A percentile compares a stretch with the other conserved stretches of the same genome.
Evolutionary conservation across 139 green algal species (phyloP).

Genomic region (Chlamydomonas schloesseri): DNA sequence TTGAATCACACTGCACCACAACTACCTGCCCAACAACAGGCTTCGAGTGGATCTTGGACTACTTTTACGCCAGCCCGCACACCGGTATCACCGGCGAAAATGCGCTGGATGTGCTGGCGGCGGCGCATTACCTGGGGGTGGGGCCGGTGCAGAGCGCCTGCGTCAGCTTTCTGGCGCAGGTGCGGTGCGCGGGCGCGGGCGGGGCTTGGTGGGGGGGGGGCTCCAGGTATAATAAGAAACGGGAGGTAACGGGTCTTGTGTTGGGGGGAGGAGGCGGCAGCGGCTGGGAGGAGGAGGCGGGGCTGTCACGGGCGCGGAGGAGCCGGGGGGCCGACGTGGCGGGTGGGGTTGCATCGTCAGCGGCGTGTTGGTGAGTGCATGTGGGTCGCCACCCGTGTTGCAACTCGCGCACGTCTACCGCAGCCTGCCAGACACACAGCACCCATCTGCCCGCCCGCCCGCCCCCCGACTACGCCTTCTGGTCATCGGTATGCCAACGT

Average conservation of each 20-base stretch:
- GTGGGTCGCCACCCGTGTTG: too few relatives aligned
- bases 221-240: background rate
- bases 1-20: too few relatives aligned
- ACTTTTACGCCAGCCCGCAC: slow-evolving; percentile 18
- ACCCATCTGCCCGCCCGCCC: too few relatives aligned
- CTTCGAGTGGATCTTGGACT: slow-evolving; percentile 43
- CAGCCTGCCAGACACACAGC: background rate
- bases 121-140: slow-evolving; percentile 38
- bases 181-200: background rate
- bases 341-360: too few relatives aligned
- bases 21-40: background rate
- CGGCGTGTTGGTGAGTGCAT: too few relatives aligned
- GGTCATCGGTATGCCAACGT: too few relatives aligned
- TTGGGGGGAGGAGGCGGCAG: too few relatives aligned
- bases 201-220: background rate
- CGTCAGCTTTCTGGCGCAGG: slow-evolving; percentile 30
- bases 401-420: background rate
- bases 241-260: too few relatives aligned
- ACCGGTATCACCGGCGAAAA: slow-evolving; percentile 2
- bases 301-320: too few relatives aligned
- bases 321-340: too few relatives aligned
- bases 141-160: slow-evolving; percentile 10
- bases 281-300: too few relatives aligned
- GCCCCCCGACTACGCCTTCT: too few relatives aligned
- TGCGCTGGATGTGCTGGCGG: slow-evolving; percentile 30